Evolutionary conservation across 2,329 filamentous ascomycete species (phyloP).

Genomic region (Colletotrichum higginsianum): DNA sequence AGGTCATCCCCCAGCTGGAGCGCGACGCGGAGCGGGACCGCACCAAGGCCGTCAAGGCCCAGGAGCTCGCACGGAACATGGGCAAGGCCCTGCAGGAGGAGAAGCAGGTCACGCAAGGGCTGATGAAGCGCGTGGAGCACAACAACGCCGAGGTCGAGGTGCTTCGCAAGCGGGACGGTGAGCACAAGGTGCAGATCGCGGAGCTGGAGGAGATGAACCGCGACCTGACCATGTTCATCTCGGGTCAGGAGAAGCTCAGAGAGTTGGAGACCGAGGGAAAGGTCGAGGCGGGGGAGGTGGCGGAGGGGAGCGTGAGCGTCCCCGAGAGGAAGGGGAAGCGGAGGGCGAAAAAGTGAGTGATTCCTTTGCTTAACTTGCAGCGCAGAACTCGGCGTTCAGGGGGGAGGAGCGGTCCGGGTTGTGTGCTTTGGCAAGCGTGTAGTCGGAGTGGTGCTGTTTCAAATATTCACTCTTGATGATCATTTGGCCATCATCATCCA

Average conservation of each 20-base stretch:
- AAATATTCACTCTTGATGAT: not conserved
- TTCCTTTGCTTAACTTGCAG: not conserved
- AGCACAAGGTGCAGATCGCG: conserved; percentile 73
- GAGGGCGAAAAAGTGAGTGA: conserved; percentile 61
- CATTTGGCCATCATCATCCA: not conserved
- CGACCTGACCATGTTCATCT: conserved; percentile 90
- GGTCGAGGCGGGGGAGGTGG: conserved; percentile 78
- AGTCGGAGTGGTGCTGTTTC: not conserved
- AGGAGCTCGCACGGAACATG: conserved; percentile 81
- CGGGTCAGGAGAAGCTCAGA: conserved; percentile 84
- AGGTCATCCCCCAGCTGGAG: conserved; percentile 78
- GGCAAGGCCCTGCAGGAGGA: conserved; percentile 87
- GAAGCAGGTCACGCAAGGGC: conserved; percentile 84
- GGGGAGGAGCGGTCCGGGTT: not conserved
- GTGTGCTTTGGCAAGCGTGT: not conserved
- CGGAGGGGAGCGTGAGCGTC: conserved; percentile 79
- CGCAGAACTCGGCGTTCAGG: not conserved
- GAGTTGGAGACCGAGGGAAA: conserved; percentile 74
- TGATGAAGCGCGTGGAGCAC: conserved; percentile 86
- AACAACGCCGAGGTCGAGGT: conserved; percentile 74
- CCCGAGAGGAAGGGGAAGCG: conserved; percentile 72
- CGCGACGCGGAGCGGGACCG: conserved; percentile 79
- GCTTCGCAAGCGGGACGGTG: conserved; percentile 70
- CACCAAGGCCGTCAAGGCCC: conserved; percentile 78
- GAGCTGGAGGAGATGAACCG: conserved; percentile 90